Base-by-base conservation (phyloP, 257 asterid species). In the Nicotiana paniculata region DNA sequence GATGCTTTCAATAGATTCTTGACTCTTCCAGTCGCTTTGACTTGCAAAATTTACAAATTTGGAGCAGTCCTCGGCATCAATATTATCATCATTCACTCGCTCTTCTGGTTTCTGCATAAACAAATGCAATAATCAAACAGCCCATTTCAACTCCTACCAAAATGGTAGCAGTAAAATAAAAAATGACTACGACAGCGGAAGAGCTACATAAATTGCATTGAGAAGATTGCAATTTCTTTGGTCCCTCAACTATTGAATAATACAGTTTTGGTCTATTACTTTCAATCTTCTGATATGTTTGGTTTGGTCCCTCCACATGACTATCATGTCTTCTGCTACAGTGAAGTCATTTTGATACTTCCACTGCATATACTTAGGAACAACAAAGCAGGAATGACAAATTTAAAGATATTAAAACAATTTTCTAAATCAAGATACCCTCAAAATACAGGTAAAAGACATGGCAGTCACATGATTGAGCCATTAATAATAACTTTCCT, bases 61-160 rank as follows among this genome's bases (percentile, higher is more conserved):
- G 32, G 99, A 92, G 89, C 95, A 90, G 87, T 96, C 99, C 77
- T 92, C 98, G 46, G 79, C 82, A 85, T 93, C 89, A 54, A 90
- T 82, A 84, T 92, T 87, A 76, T 83, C 88, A 76, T 79, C 87
- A 74, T 84, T 82, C 54, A 83, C 79, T 66, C 86, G 93, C 84
- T 90, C 89, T 77, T 85, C 88, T 16, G 88, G 86, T 85, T 90
- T 91, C 99, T 96, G 90, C 84, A 78, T 58, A 63, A 77, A 48
- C 43, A 82, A 18, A 83, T 28, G 57, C 37, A 51, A 39, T 28
- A 30, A 79, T 77, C 59, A 10, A 57, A 26, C 48, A 28, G 30
- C 53, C 32, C 39, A 76, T 66, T 9, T 48, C 43, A 51, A 16
- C 63, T 75, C 63, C 63, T 48, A 75, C 80, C 80, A 51, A 75